phyloP scores from a whole-genome alignment of 148 eudicot genomes.

The Hydrangea macrophylla region DNA sequence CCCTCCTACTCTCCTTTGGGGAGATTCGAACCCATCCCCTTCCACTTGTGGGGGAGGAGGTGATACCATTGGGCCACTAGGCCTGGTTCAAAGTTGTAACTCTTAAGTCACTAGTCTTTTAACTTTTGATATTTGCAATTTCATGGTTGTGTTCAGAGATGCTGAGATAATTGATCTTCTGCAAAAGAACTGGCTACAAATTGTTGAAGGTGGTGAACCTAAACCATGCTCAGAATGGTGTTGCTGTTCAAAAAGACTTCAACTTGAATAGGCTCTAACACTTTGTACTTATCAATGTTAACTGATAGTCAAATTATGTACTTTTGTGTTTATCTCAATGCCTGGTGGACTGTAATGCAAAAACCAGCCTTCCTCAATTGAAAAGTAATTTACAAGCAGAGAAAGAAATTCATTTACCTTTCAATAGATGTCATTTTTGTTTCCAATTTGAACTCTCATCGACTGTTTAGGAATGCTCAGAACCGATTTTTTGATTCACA shows the following conservation, averaged over 20 bases:
- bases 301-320: neutral
- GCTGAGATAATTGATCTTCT: conserved; percentile 51
- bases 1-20: no score
- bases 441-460: neutral
- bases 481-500: no score
- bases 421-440: neutral
- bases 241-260: conserved; percentile 23
- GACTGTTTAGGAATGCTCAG: no score
- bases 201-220: conserved; percentile 27
- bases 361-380: conserved; percentile 4
- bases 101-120: neutral
- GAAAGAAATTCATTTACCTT: neutral
- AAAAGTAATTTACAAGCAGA: neutral
- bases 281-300: conserved; percentile 9
- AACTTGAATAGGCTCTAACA: conserved; percentile 39
- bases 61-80: no score
- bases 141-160: conserved; percentile 33
- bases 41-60: no score
- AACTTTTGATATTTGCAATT: neutral
- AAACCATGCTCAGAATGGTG: neutral
- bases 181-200: conserved; percentile 56
- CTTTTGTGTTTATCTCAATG: neutral
- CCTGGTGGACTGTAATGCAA: neutral
- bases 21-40: no score
- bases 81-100: no score